Evolutionary conservation across 2,329 filamentous ascomycete genomes (phyloP), one percentile per base, ranked within the genome.

Genomic region (Aspergillus texensis): DNA sequence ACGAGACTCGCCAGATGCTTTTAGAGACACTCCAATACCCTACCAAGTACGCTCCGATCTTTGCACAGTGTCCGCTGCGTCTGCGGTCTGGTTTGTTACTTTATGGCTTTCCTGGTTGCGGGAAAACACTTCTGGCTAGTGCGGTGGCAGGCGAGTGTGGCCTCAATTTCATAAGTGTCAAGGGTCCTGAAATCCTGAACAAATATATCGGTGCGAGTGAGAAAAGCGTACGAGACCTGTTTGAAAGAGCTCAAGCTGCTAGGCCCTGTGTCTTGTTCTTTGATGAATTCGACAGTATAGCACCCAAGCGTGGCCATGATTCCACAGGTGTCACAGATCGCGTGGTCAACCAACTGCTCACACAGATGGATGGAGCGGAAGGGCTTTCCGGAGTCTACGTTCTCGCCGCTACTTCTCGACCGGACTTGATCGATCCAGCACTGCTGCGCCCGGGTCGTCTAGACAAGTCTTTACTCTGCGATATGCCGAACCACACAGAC

Each of bases 171-270:
- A 99, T 99, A 78, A 94, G 90, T 46, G 95, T 99, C 73, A 99
- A 99, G 80, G 95, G 95, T 0, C 95, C 95, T 0, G 96, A 99
- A 78, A 98, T 99, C 63, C 81, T 99, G 60, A 99, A 99, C 84
- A 99, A 99, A 80, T 99, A 99, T 77, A 99, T 99, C 63, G 95
- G 95, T 74, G 95, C 95, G 0, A 96, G 92, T 32, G 95, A 99
- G 74, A 99, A 99, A 83, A 93, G 89, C 65, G 94, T 99, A 8
- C 89, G 96, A 48, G 95, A 99, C 76, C 84, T 99, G 1, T 99
- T 99, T 73, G 94, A 97, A 75, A 88, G 95, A 48, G 95, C 95
- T 0, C 89, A 80, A 59, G 94, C 95, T 3, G 95, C 95, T 5
- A 89, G 91, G 64, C 96, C 96, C 0, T 98, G 95, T 71, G 92